Percentiles rank a stretch among this genome's conserved stretches.
These are phyloP conservation scores for Pontederia paniculata DNA, from an alignment of 176 grass and related monocot genomes.

Conservation along the genomic window DNA sequence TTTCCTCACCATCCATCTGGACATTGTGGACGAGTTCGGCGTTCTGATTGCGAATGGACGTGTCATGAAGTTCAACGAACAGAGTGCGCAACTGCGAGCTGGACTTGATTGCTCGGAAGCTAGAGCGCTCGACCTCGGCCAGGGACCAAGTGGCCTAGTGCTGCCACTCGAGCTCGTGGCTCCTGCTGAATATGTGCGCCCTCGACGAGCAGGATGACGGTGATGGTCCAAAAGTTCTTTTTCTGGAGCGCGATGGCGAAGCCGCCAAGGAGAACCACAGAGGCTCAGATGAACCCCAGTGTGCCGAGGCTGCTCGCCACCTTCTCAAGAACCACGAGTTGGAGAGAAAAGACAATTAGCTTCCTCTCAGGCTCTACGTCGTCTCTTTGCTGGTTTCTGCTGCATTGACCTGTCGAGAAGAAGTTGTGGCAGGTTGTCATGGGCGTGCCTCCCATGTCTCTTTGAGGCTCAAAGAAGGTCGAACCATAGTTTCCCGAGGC, in stretches of 20 bases:
- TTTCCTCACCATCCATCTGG: not conserved
- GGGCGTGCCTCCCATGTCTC: constrained; percentile 16
- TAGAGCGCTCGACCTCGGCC: too few relatives aligned
- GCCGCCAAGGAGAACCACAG: constrained; percentile 72
- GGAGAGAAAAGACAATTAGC: constrained; percentile 59
- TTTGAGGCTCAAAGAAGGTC: constrained; percentile 56
- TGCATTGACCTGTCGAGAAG: not conserved
- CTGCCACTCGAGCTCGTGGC: too few relatives aligned
- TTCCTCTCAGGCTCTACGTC: constrained; percentile 36
- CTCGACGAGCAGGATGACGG: constrained; percentile 63
- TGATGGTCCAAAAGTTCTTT: constrained; percentile 71
- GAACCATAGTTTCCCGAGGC: too few relatives aligned
- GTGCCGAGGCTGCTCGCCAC: constrained; percentile 68
- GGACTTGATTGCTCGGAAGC: too few relatives aligned
- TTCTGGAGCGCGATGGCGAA: constrained; percentile 45
- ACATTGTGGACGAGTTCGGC: not conserved
- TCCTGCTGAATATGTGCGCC: too few relatives aligned
- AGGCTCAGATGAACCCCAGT: constrained; percentile 89
- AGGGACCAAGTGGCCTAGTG: too few relatives aligned
- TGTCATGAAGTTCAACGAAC: constrained; percentile 41
- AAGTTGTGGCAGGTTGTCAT: not conserved
- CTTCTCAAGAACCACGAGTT: too few relatives aligned
- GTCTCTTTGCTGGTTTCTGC: not conserved
- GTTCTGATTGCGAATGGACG: constrained; percentile 1
- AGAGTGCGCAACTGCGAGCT: constrained; percentile 29